Evolutionary conservation across 495 filamentous ascomycete species (phyloP), one percentile per base, ranked within the genome.

Genomic region (Penicillium dipodomyicola): DNA sequence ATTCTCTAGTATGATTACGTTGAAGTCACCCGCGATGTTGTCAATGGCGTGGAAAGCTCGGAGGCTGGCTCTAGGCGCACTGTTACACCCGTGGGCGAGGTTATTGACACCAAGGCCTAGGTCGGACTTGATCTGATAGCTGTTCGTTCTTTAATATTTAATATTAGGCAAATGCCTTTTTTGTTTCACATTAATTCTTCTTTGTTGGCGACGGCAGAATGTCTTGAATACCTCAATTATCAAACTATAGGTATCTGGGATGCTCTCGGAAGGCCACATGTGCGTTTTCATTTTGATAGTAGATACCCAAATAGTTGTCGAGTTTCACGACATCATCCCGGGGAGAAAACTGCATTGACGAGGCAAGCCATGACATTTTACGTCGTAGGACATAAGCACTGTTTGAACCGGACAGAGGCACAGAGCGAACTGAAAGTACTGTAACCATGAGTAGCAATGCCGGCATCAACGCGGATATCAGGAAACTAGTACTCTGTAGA

Each of bases 21-120:
- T 61, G 93, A 97, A 75, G 78, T 96, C 57, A 89, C 84, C 39
- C 84, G 93, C 49, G 94, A 97, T 62, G 86, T 96, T 46, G 76
- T 90, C 56, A 85, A 83, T 60, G 77, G 82, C 27, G 77, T 85
- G 11, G 79, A 83, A 37, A 51, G 55, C 48, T 58, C 56, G 12
- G 72, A 75, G 14, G 55, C 49, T 43, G 52, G 62, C 39, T 77
- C 74, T 15, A 74, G 71, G 62, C 71, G 70, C 48, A 70, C 64
- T 23, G 49, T 65, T 23, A 67, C 71, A 32, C 70, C 72, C 4
- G 62, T 63, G 0, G 62, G 47, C 2, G 60, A 67, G 23, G 48
- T 58, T 14, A 44, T 68, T 40, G 69, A 74, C 47, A 58, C 63
- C 49, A 77, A 77, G 67, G 68, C 58, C 19, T 74, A 61, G 65